Evolutionary conservation across 2,329 filamentous ascomycete genomes (phyloP), one percentile per base, ranked within the genome.

Genomic region (Paraconiothyrium sp.): DNA sequence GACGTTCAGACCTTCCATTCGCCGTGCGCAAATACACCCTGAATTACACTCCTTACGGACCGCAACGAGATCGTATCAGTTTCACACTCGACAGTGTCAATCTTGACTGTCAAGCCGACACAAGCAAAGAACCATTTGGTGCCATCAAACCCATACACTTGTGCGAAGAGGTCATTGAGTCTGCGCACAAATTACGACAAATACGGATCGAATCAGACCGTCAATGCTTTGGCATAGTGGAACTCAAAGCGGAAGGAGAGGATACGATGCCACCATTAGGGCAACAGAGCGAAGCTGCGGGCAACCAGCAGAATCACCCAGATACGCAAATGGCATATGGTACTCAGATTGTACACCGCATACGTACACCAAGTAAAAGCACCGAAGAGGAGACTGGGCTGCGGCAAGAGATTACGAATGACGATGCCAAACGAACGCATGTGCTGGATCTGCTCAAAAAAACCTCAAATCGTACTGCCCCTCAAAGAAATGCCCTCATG

Each of bases 41-140:
- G 30, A 66, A 63, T 22, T 67, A 67, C 51, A 74, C 73, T 3
- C 59, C 70, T 0, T 75, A 74, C 66, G 75, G 74, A 2, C 72
- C 71, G 10, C 67, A 67, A 1, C 58, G 52, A 46, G 47, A 63
- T 24, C 61, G 65, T 24, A 59, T 76, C 9, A 57, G 24, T n/a
- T 58, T 77, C n/a, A 54, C 72, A 22, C 51, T 76, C 22, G 52
- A 74, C 35, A 47, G 20, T 27, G 50, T 32, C 50, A 13, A 46
- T 7, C 48, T 71, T 37, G 67, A 70, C 22, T 70, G 63, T 61
- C 58, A 66, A 4, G 63, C 60, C 41, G 41, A 54, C 6, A 22
- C 43, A 10, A 16, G 22, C 24, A 16, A 20, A 47, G 27, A 44
- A 32, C 9, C 22, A 9, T 27, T 24, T 47, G 52, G 34, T 10